These are phyloP conservation scores for Lyophyllum decastes DNA, from an alignment of 768 basidiomycete species.

Conservation along the genomic window DNA sequence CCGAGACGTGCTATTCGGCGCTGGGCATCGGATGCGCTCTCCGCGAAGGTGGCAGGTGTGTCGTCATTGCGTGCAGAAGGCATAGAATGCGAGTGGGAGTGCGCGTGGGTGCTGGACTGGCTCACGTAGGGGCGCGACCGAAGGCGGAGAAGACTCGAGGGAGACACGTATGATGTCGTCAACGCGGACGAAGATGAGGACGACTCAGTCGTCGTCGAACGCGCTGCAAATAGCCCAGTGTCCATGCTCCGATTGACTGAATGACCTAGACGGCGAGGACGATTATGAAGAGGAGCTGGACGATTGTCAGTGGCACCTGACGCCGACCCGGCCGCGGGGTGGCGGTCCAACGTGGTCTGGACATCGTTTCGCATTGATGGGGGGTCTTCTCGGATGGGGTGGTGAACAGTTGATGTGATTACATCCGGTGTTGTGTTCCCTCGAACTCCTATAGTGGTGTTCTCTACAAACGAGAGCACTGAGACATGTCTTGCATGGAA, in stretches of 20 bases:
- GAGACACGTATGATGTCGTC: neutral
- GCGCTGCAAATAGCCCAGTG: no score
- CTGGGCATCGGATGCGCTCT: constrained; percentile 44
- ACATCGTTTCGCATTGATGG: neutral
- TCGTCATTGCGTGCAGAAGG: constrained; percentile 21
- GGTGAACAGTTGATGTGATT: neutral
- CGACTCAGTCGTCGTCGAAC: neutral
- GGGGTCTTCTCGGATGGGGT: neutral
- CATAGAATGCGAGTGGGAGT: constrained; percentile 26
- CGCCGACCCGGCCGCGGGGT: neutral
- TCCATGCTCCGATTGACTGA: neutral
- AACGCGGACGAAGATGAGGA: neutral
- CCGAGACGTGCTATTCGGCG: constrained; percentile 37
- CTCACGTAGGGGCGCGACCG: constrained; percentile 13
- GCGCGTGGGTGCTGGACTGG: neutral
- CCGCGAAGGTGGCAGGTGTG: constrained; percentile 37
- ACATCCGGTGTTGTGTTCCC: neutral
- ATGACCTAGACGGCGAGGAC: neutral
- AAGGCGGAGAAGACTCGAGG: neutral
- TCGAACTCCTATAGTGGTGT: neutral
- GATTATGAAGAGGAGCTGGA: neutral
- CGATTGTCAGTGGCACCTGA: neutral
- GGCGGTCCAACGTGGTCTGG: neutral
- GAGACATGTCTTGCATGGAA: neutral
- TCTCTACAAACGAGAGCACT: neutral